phyloP scores from a whole-genome alignment of 2,329 filamentous ascomycete species.

The Xylaria hypoxylon region DNA sequence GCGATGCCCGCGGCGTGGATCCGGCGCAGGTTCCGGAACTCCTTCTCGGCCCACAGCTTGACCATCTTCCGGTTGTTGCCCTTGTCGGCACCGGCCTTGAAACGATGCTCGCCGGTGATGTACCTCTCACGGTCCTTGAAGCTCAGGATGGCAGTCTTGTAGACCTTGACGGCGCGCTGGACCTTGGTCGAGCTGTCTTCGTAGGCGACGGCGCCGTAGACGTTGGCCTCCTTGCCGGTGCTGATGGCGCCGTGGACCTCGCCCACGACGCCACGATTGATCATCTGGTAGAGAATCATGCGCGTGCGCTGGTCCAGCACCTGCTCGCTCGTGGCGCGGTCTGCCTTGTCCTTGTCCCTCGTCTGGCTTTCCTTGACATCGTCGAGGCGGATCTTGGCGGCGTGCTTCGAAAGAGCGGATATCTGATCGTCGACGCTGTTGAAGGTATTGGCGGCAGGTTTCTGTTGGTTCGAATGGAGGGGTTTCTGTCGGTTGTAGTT shows the following conservation, averaged over 20 bases:
- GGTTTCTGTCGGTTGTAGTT: slow-evolving; percentile 87
- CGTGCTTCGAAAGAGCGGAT: slow-evolving; percentile 84
- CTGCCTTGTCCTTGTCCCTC: slow-evolving; percentile 84
- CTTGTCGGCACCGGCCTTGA: slow-evolving; percentile 91
- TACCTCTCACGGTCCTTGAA: slow-evolving; percentile 99
- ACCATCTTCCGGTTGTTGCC: slow-evolving; percentile 97
- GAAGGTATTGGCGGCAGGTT: slow-evolving; percentile 81
- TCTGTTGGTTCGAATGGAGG: slow-evolving; percentile 79
- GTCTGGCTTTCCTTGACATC: slow-evolving; percentile 66
- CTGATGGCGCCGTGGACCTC: slow-evolving; percentile 96
- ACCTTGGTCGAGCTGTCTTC: slow-evolving; percentile 66
- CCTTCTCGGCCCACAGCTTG: slow-evolving; percentile 98
- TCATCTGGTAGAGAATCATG: slow-evolving; percentile 96
- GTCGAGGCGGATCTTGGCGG: slow-evolving; percentile 85
- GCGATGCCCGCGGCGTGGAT: slow-evolving; percentile 87
- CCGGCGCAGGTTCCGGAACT: slow-evolving; percentile 91
- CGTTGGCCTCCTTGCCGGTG: slow-evolving; percentile 98
- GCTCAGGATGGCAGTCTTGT: slow-evolving; percentile 97
- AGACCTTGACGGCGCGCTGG: slow-evolving; percentile 95
- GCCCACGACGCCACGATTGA: slow-evolving; percentile 88
- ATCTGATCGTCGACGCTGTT: slow-evolving; percentile 89
- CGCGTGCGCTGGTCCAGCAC: slow-evolving; percentile 93
- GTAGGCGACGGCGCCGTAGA: slow-evolving; percentile 86
- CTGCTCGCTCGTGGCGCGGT: slow-evolving; percentile 93
- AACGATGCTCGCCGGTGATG: slow-evolving; percentile 92